Conservation (phyloP, 2,329 filamentous ascomycete genomes). For the Penicillium sp. region DNA sequence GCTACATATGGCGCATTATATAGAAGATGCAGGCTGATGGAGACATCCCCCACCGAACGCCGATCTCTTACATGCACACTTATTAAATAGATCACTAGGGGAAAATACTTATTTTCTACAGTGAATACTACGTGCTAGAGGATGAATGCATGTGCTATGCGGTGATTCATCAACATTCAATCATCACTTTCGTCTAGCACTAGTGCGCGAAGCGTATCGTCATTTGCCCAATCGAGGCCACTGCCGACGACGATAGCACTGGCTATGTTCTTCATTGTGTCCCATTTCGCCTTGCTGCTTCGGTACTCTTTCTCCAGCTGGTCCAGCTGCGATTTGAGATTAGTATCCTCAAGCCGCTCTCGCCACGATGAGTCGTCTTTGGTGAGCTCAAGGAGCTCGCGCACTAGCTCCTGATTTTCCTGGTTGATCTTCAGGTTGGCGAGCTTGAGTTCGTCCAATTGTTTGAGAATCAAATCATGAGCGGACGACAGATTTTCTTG, state of each 20-base stretch:
- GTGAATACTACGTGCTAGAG: too few species aligned
- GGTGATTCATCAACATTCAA: conserved; percentile 15
- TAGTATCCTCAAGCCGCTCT: conserved; percentile 50
- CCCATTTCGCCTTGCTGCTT: conserved; percentile 61
- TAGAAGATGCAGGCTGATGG: too few species aligned
- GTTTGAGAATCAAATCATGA: conserved; percentile 47
- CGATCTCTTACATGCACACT: too few species aligned
- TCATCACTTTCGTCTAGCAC: conserved; percentile 64
- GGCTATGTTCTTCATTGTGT: conserved; percentile 70
- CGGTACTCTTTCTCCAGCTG: conserved; percentile 55
- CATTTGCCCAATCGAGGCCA: conserved; percentile 72
- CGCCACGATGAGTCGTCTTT: conserved; percentile 48
- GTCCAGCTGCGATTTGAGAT: conserved; percentile 51
- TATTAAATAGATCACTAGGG: too few species aligned
- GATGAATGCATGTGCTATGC: too few species aligned
- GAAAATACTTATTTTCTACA: too few species aligned
- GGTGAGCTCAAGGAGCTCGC: conserved; percentile 58
- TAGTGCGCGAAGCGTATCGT: conserved; percentile 61
- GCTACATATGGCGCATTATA: too few species aligned
- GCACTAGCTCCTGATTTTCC: conserved; percentile 58
- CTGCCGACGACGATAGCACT: conserved; percentile 74
- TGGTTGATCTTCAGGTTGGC: conserved; percentile 52
- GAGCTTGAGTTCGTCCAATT: conserved; percentile 53
- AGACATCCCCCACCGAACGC: too few species aligned
- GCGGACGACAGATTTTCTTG: conserved; percentile 56